phyloP scores from a whole-genome alignment of 371 early-diverging fungal genomes.

The Mortierella sp. region DNA sequence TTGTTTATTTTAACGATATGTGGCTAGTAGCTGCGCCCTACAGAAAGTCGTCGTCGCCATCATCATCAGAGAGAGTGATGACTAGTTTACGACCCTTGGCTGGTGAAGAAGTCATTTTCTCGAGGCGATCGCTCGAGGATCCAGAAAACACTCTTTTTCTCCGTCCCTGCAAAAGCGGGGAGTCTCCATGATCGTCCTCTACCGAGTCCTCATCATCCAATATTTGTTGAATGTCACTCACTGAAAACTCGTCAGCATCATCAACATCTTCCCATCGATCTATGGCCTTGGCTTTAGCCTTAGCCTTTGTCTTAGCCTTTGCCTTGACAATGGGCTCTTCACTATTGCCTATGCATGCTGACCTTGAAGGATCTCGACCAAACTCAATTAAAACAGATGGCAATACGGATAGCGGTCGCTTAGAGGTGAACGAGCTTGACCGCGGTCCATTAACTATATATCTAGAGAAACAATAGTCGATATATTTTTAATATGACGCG shows the following conservation, averaged over 20 bases:
- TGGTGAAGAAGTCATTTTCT: background rate
- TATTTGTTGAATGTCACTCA: slow-evolving; percentile 5
- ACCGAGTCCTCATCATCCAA: slow-evolving; percentile 4
- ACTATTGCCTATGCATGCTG: slow-evolving; percentile 11
- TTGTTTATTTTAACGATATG: background rate
- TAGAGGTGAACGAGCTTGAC: slow-evolving; percentile 18
- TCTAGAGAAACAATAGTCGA: slow-evolving; percentile 9
- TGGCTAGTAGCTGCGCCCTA: background rate
- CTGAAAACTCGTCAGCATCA: background rate
- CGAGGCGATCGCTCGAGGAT: background rate
- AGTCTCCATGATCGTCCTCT: slow-evolving; percentile 1
- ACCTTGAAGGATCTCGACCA: slow-evolving; percentile 34
- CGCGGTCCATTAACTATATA: slow-evolving; percentile 48
- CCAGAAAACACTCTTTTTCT: background rate
- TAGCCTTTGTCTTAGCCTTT: background rate
- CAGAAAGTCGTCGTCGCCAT: slow-evolving; percentile 13
- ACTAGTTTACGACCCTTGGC: background rate
- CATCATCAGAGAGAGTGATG: slow-evolving; percentile 9
- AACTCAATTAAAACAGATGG: slow-evolving; percentile 37
- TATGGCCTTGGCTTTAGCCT: background rate
- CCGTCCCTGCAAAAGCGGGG: background rate
- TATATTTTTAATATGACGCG: background rate
- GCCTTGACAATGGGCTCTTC: background rate
- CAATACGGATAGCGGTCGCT: slow-evolving; percentile 2
- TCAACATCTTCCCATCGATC: background rate